Evolutionary conservation across 176 grass and related monocot genomes (phyloP).

Genomic region (Dendrocalamus sinicus): DNA sequence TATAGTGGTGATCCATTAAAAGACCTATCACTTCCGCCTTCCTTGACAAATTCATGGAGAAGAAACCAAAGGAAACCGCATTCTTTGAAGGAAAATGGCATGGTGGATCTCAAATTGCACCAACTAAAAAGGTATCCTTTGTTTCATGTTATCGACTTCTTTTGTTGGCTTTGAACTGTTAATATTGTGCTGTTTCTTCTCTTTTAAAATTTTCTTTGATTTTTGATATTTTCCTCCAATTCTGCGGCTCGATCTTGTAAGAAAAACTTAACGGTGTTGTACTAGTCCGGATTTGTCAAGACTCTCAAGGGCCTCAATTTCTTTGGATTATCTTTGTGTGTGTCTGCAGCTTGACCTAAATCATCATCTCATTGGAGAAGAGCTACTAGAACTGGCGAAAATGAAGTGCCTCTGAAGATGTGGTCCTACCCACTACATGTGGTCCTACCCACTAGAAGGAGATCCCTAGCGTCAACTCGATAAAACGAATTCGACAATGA

Average conservation of each 20-base stretch:
- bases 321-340: too few species aligned
- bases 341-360: constrained; percentile 69
- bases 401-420: constrained; percentile 92
- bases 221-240: background rate
- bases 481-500: too few species aligned
- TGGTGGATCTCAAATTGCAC: constrained; percentile 93
- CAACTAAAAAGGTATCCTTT: constrained; percentile 72
- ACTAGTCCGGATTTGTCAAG: background rate
- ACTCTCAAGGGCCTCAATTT: background rate
- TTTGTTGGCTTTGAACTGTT: constrained; percentile 30
- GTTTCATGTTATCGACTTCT: background rate
- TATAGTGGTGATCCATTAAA: constrained; percentile 87
- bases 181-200: background rate
- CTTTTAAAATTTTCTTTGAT: constrained; percentile 1
- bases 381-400: constrained; percentile 85
- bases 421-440: too few species aligned
- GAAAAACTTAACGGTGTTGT: background rate
- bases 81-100: constrained; percentile 90
- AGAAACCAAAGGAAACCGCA: constrained; percentile 85
- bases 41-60: constrained; percentile 98
- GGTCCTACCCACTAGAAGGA: too few species aligned
- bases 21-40: constrained; percentile 84
- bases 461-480: too few species aligned
- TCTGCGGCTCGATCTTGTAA: background rate
- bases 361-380: constrained; percentile 77